Base-by-base conservation (phyloP, 306 rosid species). In the Malus asiatica region DNA sequence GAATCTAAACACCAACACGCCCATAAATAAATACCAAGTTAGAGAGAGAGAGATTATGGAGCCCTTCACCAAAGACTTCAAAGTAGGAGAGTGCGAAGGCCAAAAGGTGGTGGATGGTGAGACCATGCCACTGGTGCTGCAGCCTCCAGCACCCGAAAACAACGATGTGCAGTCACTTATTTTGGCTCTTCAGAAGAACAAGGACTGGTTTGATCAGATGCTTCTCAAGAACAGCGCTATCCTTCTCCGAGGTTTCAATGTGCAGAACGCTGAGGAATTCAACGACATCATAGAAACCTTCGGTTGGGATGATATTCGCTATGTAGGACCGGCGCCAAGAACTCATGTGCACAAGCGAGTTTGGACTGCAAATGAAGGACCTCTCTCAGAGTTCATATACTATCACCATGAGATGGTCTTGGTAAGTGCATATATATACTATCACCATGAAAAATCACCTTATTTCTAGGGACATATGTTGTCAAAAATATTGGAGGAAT, bases 331-430 rank as follows among this genome's bases (percentile, higher is more conserved):
- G 2, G 96, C 98, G 20, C 95, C 96, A 14, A 73, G 98, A 6
- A 90, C 95, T 20, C 98, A 90, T 68, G 75, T 93, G 45, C 55
- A 89, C 81, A 93, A 93, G 45, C 80, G 94, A 73, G 80, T 93
- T 0, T 90, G 93, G 98, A 93, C 98, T 72, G 98, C 98, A 20
- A 93, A 93, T 75, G 98, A 90, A 86, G 98, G 96, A 11, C 96
- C 98, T 8, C 96, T 93, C 66, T 87, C 94, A 4, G 90, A 90
- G 79, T 90, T 93, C 91, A 84, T 93, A 14, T 86, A 89, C 84
- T 93, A 81, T 58, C 98, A 93, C 84, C 98, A 93, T 79, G 98
- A 93, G 84, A 90, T 93, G 98, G 96, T 93, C 75, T 79, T 93
- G 95, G 98, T 93, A 88, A 87, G 89, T 75, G 70, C 48, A 68